A percentile compares a stretch with the other conserved stretches of the same genome.
Conservation (phyloP, 2,329 filamentous ascomycete species). For the Lizonia empirigonia region DNA sequence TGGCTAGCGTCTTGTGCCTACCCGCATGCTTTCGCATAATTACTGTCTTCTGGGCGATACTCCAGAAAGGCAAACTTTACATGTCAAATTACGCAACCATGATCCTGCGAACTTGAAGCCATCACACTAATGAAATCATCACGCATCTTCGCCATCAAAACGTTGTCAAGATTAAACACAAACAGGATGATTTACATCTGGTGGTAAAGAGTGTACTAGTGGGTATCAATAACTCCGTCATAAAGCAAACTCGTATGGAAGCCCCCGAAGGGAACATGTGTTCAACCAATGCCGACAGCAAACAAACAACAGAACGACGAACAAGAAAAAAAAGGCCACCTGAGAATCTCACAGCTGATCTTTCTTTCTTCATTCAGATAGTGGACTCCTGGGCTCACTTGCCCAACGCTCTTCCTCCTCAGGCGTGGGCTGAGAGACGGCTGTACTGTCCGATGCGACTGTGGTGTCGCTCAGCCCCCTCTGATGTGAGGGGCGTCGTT, state of each 20-base stretch:
- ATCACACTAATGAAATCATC: neutral
- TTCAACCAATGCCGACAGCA: conserved; percentile 2
- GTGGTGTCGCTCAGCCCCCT: conserved; percentile 42
- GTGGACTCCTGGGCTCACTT: conserved; percentile 15
- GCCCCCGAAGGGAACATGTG: neutral
- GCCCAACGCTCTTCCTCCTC: conserved; percentile 42
- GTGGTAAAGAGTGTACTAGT: conserved; percentile 27
- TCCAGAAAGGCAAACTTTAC: neutral
- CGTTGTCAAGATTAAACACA: neutral
- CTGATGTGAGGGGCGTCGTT: conserved; percentile 39
- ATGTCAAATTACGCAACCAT: neutral
- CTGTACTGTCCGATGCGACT: conserved; percentile 42
- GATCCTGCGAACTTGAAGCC: neutral
- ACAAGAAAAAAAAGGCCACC: neutral
- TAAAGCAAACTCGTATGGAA: neutral
- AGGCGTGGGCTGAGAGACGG: conserved; percentile 42
- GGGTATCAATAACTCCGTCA: conserved; percentile 18
- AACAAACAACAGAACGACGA: neutral
- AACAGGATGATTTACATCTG: conserved; percentile 13
- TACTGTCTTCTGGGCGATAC: too few relatives aligned
- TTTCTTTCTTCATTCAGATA: conserved; percentile 18
- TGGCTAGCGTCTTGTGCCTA: neutral
- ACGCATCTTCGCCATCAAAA: neutral
- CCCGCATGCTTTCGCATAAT: too few relatives aligned
- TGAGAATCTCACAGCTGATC: neutral